These are phyloP conservation scores for Fusarium circinatum DNA, from an alignment of 2,329 filamentous ascomycete genomes.

Conservation along the genomic window DNA sequence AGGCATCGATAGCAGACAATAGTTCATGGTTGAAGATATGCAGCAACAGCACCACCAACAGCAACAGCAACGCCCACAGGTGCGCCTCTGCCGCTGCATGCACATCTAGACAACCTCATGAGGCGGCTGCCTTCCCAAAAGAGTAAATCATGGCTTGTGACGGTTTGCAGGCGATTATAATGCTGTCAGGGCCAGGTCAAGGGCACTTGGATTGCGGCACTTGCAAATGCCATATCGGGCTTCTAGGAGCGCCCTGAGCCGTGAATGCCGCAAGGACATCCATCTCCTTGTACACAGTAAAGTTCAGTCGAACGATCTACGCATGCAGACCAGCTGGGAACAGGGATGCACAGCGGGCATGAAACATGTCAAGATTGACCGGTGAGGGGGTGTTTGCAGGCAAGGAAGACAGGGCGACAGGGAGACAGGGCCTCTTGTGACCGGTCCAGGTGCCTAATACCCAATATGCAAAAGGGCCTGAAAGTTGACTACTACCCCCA, in stretches of 20 bases:
- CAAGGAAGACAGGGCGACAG: constrained; percentile 2
- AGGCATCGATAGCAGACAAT: constrained; percentile 4
- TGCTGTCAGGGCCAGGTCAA: constrained; percentile 22
- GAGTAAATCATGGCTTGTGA: neutral
- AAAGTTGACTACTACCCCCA: neutral
- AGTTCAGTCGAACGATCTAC: constrained; percentile 28
- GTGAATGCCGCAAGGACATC: constrained; percentile 19
- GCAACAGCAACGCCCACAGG: neutral
- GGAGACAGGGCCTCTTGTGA: constrained; percentile 28
- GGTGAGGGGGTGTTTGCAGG: constrained; percentile 28
- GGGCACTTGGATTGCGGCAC: constrained; percentile 13
- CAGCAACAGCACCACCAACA: neutral
- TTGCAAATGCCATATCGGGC: constrained; percentile 10
- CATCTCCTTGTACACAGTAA: constrained; percentile 5
- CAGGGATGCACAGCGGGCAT: constrained; percentile 31
- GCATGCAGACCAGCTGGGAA: constrained; percentile 8
- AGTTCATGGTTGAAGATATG: constrained; percentile 12
- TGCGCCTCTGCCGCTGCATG: constrained; percentile 26
- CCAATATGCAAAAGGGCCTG: constrained; percentile 13
- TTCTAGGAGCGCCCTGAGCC: constrained; percentile 6
- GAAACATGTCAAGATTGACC: constrained; percentile 37
- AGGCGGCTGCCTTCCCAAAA: neutral
- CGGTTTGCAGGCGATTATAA: neutral
- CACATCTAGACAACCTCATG: neutral
- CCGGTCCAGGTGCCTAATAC: constrained; percentile 13